A percentile compares a stretch with the other conserved stretches of the same genome.
phyloP scores from a whole-genome alignment of 805 yeast genomes.

The Cyberlindnera mississippiensis region DNA sequence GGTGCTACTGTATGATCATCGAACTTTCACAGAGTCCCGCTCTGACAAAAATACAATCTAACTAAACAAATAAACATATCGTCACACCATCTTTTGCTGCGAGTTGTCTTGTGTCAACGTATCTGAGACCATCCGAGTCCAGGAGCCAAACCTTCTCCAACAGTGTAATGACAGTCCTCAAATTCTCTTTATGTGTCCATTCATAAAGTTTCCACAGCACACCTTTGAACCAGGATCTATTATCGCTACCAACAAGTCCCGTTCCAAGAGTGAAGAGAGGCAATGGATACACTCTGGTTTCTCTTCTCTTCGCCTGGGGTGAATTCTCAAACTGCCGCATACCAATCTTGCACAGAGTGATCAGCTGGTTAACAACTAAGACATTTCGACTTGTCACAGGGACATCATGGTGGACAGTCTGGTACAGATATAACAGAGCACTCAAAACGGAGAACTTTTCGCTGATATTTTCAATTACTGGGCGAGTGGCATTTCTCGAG shows the following conservation, averaged over 20 bases:
- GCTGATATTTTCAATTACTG: too few relatives aligned
- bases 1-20: too few relatives aligned
- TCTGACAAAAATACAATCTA: too few relatives aligned
- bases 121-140: constrained; percentile 2
- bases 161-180: constrained; percentile 1
- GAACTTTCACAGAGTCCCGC: too few relatives aligned
- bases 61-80: constrained; percentile 5
- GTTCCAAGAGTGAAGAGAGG: constrained; percentile 9
- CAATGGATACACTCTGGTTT: constrained; percentile 1
- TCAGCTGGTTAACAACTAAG: constrained; percentile 4
- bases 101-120: constrained; percentile 8
- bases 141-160: constrained; percentile 6
- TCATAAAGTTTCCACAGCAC: constrained; percentile 1
- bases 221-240: constrained; percentile 4
- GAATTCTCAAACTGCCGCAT: constrained; percentile 1
- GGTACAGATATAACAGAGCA: constrained; percentile 8
- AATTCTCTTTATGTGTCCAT: constrained; percentile 2
- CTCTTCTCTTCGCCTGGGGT: background rate
- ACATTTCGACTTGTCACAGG: constrained; percentile 3
- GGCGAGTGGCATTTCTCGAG: too few relatives aligned
- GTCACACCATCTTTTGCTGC: constrained; percentile 6
- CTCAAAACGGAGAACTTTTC: constrained; percentile 4
- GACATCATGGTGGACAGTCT: constrained; percentile 7
- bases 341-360: background rate
- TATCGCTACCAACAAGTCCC: constrained; percentile 1